phyloP scores from a whole-genome alignment of 164 flowering plant species.

The Aristolochia contorta region DNA sequence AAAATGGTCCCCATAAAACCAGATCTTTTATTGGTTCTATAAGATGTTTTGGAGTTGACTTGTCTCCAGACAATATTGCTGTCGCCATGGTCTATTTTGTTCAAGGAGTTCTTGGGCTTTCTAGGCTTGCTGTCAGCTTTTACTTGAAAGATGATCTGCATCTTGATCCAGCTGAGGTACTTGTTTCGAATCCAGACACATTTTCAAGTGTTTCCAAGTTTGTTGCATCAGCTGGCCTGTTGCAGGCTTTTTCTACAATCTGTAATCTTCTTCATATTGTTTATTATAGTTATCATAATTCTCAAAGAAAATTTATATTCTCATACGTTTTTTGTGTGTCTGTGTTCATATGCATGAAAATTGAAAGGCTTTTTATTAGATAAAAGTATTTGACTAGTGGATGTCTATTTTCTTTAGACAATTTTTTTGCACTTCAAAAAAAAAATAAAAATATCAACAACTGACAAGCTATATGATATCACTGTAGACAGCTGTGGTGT shows the following conservation, averaged over 20 bases:
- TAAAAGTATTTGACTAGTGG: neutral
- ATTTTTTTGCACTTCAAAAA: too few relatives aligned
- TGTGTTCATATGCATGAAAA: neutral
- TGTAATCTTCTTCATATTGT: too few relatives aligned
- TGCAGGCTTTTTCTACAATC: too few relatives aligned
- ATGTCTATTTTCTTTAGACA: too few relatives aligned
- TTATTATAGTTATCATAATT: too few relatives aligned
- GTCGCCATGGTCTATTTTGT: constrained; percentile 99
- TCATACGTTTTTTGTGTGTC: neutral
- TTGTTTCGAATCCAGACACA: neutral
- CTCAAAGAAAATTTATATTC: neutral
- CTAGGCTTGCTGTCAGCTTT: constrained; percentile 97
- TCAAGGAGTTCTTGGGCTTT: constrained; percentile 94
- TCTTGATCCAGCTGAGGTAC: constrained; percentile 98
- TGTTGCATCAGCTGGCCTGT: neutral
- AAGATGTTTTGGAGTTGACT: constrained; percentile 72
- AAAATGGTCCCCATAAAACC: constrained; percentile 15
- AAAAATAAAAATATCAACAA: neutral
- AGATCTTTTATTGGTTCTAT: constrained; percentile 19
- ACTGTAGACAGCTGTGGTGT: constrained; percentile 89
- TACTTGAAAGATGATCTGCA: constrained; percentile 94
- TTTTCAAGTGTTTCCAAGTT: neutral
- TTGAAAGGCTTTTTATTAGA: neutral
- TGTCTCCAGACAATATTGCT: constrained; percentile 89
- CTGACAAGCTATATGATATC: constrained; percentile 11